These are phyloP conservation scores for Teratosphaeria nubilosa DNA, from an alignment of 2,329 filamentous ascomycete genomes.

Conservation along the genomic window DNA sequence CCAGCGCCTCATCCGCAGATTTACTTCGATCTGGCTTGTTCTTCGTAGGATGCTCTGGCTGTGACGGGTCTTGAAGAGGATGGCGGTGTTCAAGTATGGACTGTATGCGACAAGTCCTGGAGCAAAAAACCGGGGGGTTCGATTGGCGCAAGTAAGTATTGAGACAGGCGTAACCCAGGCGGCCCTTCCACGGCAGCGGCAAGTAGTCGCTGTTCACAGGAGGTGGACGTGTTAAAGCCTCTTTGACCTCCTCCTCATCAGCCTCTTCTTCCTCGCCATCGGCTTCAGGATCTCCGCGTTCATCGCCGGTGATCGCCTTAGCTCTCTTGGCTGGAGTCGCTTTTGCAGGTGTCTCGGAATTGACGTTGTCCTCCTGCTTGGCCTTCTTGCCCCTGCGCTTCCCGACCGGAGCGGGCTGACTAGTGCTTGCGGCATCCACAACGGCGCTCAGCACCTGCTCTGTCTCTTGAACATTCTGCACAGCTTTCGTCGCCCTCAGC, in stretches of 20 bases:
- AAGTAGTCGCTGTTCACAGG: conserved; percentile 74
- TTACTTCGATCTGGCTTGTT: conserved; percentile 72
- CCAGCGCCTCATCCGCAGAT: conserved; percentile 55
- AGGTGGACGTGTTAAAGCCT: conserved; percentile 54
- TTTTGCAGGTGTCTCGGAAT: conserved; percentile 6
- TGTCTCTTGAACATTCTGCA: conserved; percentile 8
- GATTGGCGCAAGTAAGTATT: conserved; percentile 82
- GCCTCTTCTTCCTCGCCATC: conserved; percentile 40
- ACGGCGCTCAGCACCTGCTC: conserved; percentile 9
- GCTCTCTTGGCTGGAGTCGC: conserved; percentile 15
- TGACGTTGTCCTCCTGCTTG: conserved; percentile 6
- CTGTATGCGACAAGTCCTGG: conserved; percentile 79
- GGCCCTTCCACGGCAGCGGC: conserved; percentile 81
- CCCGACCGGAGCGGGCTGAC: conserved; percentile 3
- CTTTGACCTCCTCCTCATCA: conserved; percentile 48
- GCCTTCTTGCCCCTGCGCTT: conserved; percentile 7
- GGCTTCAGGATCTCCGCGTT: conserved; percentile 40
- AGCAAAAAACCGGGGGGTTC: conserved; percentile 79
- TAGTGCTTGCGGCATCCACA: conserved; percentile 4
- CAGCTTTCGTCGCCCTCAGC: conserved; percentile 9
- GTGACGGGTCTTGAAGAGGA: conserved; percentile 62
- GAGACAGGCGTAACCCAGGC: conserved; percentile 82
- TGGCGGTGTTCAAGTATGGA: conserved; percentile 85
- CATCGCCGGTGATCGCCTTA: conserved; percentile 14
- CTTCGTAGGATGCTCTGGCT: conserved; percentile 72